Base-by-base conservation (phyloP, 2,329 filamentous ascomycete species). In the Scleromitrula shiraiana region DNA sequence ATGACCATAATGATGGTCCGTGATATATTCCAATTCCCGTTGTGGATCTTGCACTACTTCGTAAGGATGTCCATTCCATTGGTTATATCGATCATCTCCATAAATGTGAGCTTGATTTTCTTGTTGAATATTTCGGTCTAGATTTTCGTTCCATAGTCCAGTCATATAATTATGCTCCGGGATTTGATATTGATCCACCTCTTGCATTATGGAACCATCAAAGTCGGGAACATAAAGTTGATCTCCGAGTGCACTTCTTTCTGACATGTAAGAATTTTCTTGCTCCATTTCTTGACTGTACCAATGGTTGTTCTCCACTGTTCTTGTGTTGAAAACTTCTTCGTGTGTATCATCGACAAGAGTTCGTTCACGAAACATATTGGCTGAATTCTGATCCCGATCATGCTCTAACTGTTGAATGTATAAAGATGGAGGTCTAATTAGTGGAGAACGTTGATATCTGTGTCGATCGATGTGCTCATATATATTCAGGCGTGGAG, bases 401-500 rank as follows among this genome's bases (percentile, higher is more conserved):
- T 39, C 36, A 26, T 32, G 8, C 32, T 45, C 42, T 14, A 45
- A 2, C 27, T 46, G 36, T 29, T 27, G 20, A 30, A 27, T 38
- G 19, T 49, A 45, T 3, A 47, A 30, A 6, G 44, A 47, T 14
- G 27, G 37, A 22, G 27, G 20, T 22, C 29, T 38, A 20, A 47
- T 27, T 2, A 35, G 27, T 6, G 44, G 37, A 7, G 44, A 47
- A 8, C 37, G 44, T 19, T 41, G 41, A 9, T n/a, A 35, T 41
- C 22, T 41, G 17, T 23, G 24, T 20, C 7, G 37, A 14, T 4
- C 5, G 30, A 20, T 23, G 15, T 15, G 15, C 4, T 36, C n/a
- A 12, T 32, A n/a, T 15, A 32, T 32, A 38, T 22, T 15, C 33
- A 14, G 10, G 15, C 41, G 43, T 52, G n/a, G 46, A 42, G n/a